Base-by-base conservation (phyloP, 345 rosid species). In the Populus pruinosa region DNA sequence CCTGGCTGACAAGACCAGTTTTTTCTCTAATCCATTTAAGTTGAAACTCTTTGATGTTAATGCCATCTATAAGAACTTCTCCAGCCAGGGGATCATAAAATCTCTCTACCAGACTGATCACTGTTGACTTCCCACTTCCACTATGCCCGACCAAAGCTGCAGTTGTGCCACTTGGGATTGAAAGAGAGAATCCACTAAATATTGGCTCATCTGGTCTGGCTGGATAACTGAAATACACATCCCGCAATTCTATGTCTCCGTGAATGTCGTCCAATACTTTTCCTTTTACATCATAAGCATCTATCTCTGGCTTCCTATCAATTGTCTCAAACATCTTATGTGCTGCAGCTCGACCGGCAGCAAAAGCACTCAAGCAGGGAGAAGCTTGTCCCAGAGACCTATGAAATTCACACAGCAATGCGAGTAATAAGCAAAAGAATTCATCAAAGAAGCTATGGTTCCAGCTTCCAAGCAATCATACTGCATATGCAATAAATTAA, bases 71-170 rank as follows among this genome's bases (percentile, higher is more conserved):
- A 16, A 86, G 83, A 55, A 84, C 86, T 80, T 80, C 84, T 35
- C 89, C 89, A 3, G 84, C 76, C 36, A 73, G 77, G 31, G 89
- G 89, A 74, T 84, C 89, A 25, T 86, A 86, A 80, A 84, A 84
- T 72, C 89, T 84, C 79, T 86, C 87, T 10, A 86, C 78, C 81
- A 86, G 66, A 63, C 84, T 84, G 68, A 86, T 80, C 17, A 86
- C 83, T 0, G 89, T 86, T 17, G 89, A 86, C 71, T 86, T 86
- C 65, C 89, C 89, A 20, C 89, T 86, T 72, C 89, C 89, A 56
- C 89, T 86, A 17, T 80, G 87, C 49, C 89, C 89, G 9, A 86
- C 87, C 79, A 86, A 73, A 70, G 89, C 89, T 71, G 82, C 82
- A 64, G 83, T 84, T 23, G 81, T 78, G 38, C 89, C 89, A 38